A percentile compares a stretch with the other conserved stretches of the same genome.
These are phyloP conservation scores for Yamadazyma siamensis DNA, from an alignment of 1,139 yeast species.

Conservation along the genomic window DNA sequence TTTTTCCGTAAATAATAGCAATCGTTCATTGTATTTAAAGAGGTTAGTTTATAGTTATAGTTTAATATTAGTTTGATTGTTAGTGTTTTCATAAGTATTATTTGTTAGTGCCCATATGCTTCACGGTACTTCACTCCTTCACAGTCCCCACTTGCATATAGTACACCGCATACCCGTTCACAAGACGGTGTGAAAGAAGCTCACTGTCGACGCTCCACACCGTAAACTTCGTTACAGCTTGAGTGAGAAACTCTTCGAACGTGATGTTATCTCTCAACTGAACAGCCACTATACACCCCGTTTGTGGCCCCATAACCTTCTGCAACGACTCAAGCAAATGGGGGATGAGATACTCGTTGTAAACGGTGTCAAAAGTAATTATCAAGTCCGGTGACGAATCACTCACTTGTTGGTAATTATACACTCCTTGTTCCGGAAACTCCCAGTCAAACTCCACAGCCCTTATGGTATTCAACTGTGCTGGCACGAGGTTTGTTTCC, in stretches of 20 bases:
- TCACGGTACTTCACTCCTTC: too few species aligned
- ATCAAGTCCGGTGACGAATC: conserved; percentile 38
- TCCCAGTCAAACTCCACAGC: conserved; percentile 70
- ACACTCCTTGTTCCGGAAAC: conserved; percentile 29
- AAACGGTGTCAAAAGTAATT: conserved; percentile 68
- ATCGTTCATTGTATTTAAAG: too few species aligned
- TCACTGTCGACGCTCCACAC: conserved; percentile 26
- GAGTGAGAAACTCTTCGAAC: conserved; percentile 43
- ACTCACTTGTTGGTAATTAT: conserved; percentile 15
- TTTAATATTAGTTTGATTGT: too few species aligned
- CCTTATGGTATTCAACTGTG: conserved; percentile 33
- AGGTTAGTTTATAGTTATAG: too few species aligned
- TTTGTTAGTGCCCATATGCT: too few species aligned
- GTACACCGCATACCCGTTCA: conserved; percentile 46
- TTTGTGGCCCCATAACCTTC: conserved; percentile 25
- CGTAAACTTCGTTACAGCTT: conserved; percentile 17
- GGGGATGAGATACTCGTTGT: conserved; percentile 60
- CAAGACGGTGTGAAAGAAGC: conserved; percentile 25
- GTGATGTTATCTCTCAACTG: conserved; percentile 57
- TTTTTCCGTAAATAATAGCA: too few species aligned
- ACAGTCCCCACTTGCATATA: conserved; percentile 18
- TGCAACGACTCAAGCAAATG: conserved; percentile 45
- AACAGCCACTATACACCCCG: conserved; percentile 46
- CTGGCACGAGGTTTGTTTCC: conserved; percentile 22
- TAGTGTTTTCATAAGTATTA: too few species aligned